phyloP scores from a whole-genome alignment of 805 yeast genomes.

The Metschnikowia similis region DNA sequence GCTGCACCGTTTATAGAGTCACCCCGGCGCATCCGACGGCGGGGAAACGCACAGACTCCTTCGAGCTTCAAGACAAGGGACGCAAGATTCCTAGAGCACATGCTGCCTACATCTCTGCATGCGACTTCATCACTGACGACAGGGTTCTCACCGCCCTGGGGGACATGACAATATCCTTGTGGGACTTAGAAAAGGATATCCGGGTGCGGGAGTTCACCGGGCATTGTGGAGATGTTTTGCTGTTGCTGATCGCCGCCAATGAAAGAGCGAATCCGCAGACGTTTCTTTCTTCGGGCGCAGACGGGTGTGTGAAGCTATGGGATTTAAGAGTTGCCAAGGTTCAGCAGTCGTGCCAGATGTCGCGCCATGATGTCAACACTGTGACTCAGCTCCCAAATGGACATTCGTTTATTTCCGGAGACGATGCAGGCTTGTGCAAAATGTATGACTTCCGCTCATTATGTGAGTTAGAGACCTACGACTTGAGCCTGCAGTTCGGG shows the following conservation, averaged over 20 bases:
- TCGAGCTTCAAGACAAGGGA: conserved; percentile 11
- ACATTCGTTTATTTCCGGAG: conserved; percentile 65
- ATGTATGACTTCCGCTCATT: conserved; percentile 76
- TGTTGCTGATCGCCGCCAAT: conserved; percentile 26
- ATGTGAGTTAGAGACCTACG: conserved; percentile 56
- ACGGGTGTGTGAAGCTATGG: conserved; percentile 65
- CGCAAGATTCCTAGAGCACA: conserved; percentile 51
- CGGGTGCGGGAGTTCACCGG: conserved; percentile 53
- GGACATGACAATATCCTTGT: conserved; percentile 70
- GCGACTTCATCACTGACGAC: conserved; percentile 59
- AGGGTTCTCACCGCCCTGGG: conserved; percentile 70
- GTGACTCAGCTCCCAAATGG: conserved; percentile 67
- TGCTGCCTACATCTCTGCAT: conserved; percentile 72
- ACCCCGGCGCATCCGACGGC: not conserved
- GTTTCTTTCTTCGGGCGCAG: conserved; percentile 65
- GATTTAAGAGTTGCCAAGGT: conserved; percentile 45
- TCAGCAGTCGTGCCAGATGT: conserved; percentile 48
- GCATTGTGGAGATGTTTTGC: conserved; percentile 69
- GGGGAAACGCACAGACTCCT: conserved; percentile 1
- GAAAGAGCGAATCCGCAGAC: conserved; percentile 9
- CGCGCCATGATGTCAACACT: conserved; percentile 59
- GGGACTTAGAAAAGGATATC: conserved; percentile 70
- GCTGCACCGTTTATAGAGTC: conserved; percentile 62
- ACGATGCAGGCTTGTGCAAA: conserved; percentile 71
- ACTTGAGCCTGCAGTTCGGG: conserved; percentile 18